phyloP scores from a whole-genome alignment of 1,284 basidiomycete genomes.

The Sporisorium scitamineum region DNA sequence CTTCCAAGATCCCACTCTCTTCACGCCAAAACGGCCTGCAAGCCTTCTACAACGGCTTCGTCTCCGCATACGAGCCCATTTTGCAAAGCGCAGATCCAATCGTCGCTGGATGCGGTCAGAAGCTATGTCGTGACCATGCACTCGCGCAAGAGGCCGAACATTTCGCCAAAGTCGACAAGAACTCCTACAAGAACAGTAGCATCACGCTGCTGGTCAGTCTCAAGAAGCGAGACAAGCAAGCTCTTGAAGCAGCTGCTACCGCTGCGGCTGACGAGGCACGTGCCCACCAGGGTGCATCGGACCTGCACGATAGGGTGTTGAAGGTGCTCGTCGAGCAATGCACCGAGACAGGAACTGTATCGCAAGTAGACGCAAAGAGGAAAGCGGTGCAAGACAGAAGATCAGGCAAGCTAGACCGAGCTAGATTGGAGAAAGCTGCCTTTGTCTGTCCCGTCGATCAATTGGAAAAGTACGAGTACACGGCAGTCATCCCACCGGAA shows the following conservation, averaged over 20 bases:
- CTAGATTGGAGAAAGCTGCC: constrained; percentile 40
- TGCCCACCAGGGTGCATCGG: constrained; percentile 1
- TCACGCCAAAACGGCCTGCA: constrained; percentile 52
- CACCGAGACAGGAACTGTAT: constrained; percentile 54
- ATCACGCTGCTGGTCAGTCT: constrained; percentile 54
- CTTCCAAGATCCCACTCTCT: constrained; percentile 47
- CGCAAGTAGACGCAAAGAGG: constrained; percentile 54
- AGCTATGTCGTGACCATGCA: constrained; percentile 44
- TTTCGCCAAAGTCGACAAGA: constrained; percentile 38
- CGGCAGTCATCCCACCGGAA: constrained; percentile 39
- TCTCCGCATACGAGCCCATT: constrained; percentile 48
- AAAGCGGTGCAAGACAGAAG: constrained; percentile 16
- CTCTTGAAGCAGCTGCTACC: constrained; percentile 19
- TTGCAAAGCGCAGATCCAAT: constrained; percentile 32
- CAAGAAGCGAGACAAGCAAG: constrained; percentile 49
- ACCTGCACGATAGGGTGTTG: constrained; percentile 18
- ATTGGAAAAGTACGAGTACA: constrained; percentile 54
- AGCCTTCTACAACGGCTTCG: constrained; percentile 45
- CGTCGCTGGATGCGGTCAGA: constrained; percentile 33
- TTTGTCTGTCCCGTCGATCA: constrained; percentile 55
- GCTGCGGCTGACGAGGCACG: constrained; percentile 21
- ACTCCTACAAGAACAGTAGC: constrained; percentile 52
- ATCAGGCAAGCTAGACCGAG: constrained; percentile 39
- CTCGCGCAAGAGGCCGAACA: constrained; percentile 49
- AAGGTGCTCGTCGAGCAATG: constrained; percentile 25